Conservation (phyloP, 2,329 filamentous ascomycete species). For the Graphilbum ipis-grandicollis region DNA sequence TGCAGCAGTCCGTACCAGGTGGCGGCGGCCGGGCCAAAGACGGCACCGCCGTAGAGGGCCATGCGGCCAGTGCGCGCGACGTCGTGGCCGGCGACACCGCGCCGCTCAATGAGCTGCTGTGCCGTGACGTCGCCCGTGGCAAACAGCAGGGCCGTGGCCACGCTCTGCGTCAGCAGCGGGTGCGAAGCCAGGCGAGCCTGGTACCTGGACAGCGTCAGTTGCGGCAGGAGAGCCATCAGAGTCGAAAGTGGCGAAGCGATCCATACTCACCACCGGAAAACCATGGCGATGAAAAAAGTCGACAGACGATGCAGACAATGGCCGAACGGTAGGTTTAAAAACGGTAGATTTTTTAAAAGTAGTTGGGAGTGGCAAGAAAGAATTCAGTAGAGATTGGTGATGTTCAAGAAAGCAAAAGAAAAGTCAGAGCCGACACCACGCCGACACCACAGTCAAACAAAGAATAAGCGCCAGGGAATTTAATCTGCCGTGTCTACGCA, state of each 20-base stretch:
- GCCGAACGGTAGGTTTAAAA: too few relatives aligned
- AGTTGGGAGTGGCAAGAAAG: too few relatives aligned
- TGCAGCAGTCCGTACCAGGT: conserved; percentile 75
- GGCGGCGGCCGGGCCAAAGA: conserved; percentile 79
- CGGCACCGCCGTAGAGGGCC: conserved; percentile 60
- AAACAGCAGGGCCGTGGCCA: conserved; percentile 85
- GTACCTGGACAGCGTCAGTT: conserved; percentile 42
- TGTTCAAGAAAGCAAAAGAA: too few relatives aligned
- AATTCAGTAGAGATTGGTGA: too few relatives aligned
- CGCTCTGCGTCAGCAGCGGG: conserved; percentile 75
- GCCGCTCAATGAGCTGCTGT: conserved; percentile 78
- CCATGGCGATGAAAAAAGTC: neutral
- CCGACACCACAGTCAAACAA: too few relatives aligned
- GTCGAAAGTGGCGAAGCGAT: neutral
- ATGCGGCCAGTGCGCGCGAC: conserved; percentile 56
- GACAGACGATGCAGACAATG: too few relatives aligned
- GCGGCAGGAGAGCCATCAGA: neutral
- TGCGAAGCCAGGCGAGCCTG: conserved; percentile 63
- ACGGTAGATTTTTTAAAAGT: too few relatives aligned
- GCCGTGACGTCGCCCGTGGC: conserved; percentile 80
- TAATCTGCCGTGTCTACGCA: too few relatives aligned
- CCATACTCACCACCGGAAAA: neutral
- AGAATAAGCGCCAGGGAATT: too few relatives aligned
- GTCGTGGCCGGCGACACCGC: conserved; percentile 54
- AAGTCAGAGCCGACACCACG: too few relatives aligned